Evolutionary conservation across 306 rosid genomes (phyloP), one percentile per base, ranked within the genome.

Genomic region (Citrullus colocynthis): DNA sequence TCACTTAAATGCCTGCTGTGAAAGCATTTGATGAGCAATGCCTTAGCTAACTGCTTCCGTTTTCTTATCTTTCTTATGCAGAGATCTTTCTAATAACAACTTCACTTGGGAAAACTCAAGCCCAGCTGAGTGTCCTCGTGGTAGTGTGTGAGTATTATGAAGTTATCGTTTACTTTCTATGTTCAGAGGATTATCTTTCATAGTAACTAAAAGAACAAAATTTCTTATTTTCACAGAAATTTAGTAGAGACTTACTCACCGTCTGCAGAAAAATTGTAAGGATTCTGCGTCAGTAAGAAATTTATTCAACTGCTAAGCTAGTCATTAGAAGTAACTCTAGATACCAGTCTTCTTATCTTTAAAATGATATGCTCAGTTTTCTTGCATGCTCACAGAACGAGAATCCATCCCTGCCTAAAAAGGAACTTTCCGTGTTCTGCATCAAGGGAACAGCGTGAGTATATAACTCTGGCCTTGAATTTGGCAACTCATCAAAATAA

Each of bases 31-130:
- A 56, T 75, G 45, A n/a, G 57, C 20, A 6, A n/a, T 17, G 11
- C 20, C 36, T 18, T 34, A 39, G 78, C 64, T 75, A 34, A 75
- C 37, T 18, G 54, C 54, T 37, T 39, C 4, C 30, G 11, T 55
- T 42, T 75, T 63, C 7, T 65, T 79, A 74, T 77, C 63, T 80
- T 76, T 85, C 81, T 81, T 84, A 84, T 81, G 75, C 92, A 94
- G 98, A 78, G 98, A 94, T 85, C 8, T 94, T 51, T 94, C 98
- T 72, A 42, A 70, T 87, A 94, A 94, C 81, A 88, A 94, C 83
- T 92, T 94, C 80, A 84, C 87, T 76, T 90, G 91, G 95, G 93
- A 88, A 63, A 81, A 80, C 82, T 86, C 92, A 11, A 80, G 91
- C 87, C 90, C 95, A 49, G 20, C 30, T 34, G 96, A 91, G 81